Evolutionary conservation across 2,329 filamentous ascomycete species (phyloP), one percentile per base, ranked within the genome.

Genomic region (Fusarium hostae): DNA sequence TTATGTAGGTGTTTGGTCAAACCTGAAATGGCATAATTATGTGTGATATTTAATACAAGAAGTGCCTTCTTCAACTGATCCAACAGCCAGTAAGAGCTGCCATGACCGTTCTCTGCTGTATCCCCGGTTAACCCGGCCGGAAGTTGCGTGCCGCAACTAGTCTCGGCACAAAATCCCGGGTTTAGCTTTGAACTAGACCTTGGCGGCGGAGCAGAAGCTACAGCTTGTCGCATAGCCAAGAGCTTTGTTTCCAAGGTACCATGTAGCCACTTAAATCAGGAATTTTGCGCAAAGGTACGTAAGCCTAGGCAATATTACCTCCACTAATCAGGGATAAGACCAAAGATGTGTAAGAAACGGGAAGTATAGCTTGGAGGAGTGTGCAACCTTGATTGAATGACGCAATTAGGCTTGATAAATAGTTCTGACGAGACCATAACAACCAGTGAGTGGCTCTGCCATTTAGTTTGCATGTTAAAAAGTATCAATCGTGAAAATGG

Each of bases 401-500:
- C 64, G 64, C 15, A 24, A 10, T 22, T 20, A 18, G 16, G 6
- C 7, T 34, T 9, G 15, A 22, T 40, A 59, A 57, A 35, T 56
- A 47, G 39, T 35, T 35, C 22, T 16, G 35, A 32, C 22, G 6
- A 24, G n/a, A 40, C 47, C 11, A 26, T 32, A 12, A 13, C 22
- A 5, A 15, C 8, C 18, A 26, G 5, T 2, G 15, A 52, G 2
- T 39, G 22, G 6, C 32, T 26, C 13, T 28, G 22, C 16, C 18
- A 15, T 26, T 16, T 52, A 9, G 2, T n/a, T 18, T 16, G 2
- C 20, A 59, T 34, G 5, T 9, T 3, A 15, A 11, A 41, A 39
- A 13, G 9, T 2, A 32, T 3, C 6, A 34, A 12, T 2, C 12
- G 6, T 28, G 3, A 43, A 20, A 1, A 80, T 81, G 79, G 70